A percentile compares a stretch with the other conserved stretches of the same genome.
phyloP scores from a whole-genome alignment of 2,329 filamentous ascomycete genomes.

The Fusarium sp. region DNA sequence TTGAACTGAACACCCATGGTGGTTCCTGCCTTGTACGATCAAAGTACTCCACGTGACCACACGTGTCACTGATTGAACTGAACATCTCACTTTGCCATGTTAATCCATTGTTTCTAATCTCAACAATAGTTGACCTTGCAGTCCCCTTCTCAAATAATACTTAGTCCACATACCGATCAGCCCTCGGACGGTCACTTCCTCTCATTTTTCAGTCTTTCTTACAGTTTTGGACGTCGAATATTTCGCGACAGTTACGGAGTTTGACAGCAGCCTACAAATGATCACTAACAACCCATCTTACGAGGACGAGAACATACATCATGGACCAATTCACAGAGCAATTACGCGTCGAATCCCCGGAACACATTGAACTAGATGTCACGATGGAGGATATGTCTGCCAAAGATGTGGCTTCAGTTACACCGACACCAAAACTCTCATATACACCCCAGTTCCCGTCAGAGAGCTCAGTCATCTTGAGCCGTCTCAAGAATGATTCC shows the following conservation, averaged over 20 bases:
- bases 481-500: constrained; percentile 35
- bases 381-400: not conserved
- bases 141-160: not conserved
- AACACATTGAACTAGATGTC: not conserved
- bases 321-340: constrained; percentile 6
- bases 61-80: constrained; percentile 13
- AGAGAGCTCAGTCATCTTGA: constrained; percentile 41
- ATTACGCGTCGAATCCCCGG: not conserved
- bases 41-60: constrained; percentile 26
- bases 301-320: not conserved
- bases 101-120: constrained; percentile 10
- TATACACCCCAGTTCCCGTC: constrained; percentile 47
- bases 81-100: constrained; percentile 25
- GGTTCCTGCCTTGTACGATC: not conserved
- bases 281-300: constrained; percentile 5
- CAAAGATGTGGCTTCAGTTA: not conserved
- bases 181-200: not conserved
- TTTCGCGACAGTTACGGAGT: not conserved
- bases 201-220: not conserved
- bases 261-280: not conserved
- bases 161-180: not conserved
- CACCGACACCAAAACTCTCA: constrained; percentile 4
- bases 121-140: constrained; percentile 4
- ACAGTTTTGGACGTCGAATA: not conserved
- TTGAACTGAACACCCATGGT: not conserved